Conservation (phyloP, 2,329 filamentous ascomycete species). For the Alternaria dauci region DNA sequence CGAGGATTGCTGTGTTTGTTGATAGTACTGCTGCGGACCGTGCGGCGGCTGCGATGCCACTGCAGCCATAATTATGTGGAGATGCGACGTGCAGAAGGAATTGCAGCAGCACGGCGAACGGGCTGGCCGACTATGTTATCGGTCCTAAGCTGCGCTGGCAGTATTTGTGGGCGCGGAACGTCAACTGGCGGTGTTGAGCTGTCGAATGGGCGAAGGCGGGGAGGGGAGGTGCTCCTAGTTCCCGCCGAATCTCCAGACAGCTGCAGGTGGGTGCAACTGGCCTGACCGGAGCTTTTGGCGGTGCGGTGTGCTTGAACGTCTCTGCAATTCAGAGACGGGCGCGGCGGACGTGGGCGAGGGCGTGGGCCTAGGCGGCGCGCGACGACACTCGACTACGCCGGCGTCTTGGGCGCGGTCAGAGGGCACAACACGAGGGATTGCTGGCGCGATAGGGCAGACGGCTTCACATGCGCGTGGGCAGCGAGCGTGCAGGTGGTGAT, state of each 20-base stretch:
- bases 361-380: constrained; percentile 6
- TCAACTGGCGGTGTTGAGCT: constrained; percentile 25
- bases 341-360: not conserved
- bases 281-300: constrained; percentile 4
- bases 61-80: constrained; percentile 46
- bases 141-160: constrained; percentile 18
- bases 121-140: constrained; percentile 11
- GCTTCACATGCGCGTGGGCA: constrained; percentile 30
- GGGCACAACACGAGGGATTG: constrained; percentile 2
- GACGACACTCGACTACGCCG: constrained; percentile 6
- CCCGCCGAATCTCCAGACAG: constrained; percentile 14
- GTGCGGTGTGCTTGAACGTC: constrained; percentile 13
- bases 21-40: constrained; percentile 47
- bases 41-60: constrained; percentile 47
- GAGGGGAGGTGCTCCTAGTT: constrained; percentile 17
- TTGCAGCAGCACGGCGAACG: constrained; percentile 5
- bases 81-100: not conserved
- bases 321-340: not conserved
- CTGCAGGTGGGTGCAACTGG: constrained; percentile 15
- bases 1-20: constrained; percentile 29
- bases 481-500: not conserved
- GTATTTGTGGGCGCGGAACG: constrained; percentile 12
- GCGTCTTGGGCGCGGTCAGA: constrained; percentile 11
- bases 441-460: constrained; percentile 3
- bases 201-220: constrained; percentile 31